Evolutionary conservation across 306 rosid genomes (phyloP).

Genomic region (Carpinus fangiana): DNA sequence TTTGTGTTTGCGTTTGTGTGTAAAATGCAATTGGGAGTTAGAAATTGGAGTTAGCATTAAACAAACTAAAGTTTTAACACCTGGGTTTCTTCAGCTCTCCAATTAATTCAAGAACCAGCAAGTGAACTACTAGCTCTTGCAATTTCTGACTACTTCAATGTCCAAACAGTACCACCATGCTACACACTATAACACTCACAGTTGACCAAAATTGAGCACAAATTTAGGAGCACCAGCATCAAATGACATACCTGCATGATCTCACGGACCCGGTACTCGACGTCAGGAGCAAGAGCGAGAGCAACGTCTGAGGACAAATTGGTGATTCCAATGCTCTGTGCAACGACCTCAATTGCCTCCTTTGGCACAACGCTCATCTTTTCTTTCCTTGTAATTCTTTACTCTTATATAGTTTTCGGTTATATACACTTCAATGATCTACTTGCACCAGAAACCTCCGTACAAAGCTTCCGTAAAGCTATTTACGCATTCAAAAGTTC

Average conservation of each 20-base stretch:
- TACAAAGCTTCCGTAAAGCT: neutral
- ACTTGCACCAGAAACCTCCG: neutral
- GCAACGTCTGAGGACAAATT: constrained; percentile 82
- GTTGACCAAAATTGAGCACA: neutral
- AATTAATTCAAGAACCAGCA: neutral
- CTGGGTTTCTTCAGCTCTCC: neutral
- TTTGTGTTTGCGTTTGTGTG: neutral
- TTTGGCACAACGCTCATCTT: constrained; percentile 71
- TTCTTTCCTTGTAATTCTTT: neutral
- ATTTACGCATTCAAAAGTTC: neutral
- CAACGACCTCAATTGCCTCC: constrained; percentile 90
- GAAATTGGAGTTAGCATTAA: neutral
- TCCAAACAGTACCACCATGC: neutral
- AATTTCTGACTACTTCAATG: neutral
- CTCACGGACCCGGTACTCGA: constrained; percentile 88
- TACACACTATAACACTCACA: neutral
- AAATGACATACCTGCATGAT: constrained; percentile 78
- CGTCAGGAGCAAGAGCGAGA: constrained; percentile 79
- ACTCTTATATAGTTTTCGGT: neutral
- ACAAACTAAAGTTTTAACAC: neutral
- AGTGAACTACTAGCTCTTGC: constrained; percentile 8
- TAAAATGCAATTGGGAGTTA: constrained; percentile 2
- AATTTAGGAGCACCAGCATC: neutral
- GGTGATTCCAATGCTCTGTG: constrained; percentile 81
- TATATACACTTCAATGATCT: neutral